Evolutionary conservation across 129 eudicot species (phyloP), one percentile per base, ranked within the genome.

Genomic region (Solidago caesia): DNA sequence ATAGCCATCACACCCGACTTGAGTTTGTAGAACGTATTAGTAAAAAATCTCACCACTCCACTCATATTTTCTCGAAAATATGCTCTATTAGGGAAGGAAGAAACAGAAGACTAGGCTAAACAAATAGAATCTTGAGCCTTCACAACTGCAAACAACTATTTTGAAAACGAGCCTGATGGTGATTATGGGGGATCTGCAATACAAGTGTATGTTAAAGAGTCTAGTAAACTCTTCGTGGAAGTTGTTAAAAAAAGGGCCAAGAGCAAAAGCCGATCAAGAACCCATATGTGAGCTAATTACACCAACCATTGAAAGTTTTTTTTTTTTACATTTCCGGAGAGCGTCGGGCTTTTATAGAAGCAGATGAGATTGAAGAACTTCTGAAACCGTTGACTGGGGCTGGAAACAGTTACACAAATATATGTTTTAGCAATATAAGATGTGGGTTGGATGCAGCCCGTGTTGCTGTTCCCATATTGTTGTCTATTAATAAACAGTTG

Each of bases 111-210:
- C 68, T 82, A 82, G 64, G 89, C 96, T 59, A 59, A 59, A 59
- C 74, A 73, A 55, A 84, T 91, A 6, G 97, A 91, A 45, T 75
- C 80, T 12, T 27, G 72, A 25, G 91, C 97, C 42, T 91, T 86
- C 84, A 73, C 73, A 21, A 55, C 86, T 67, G 91, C 97, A 8
- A 84, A 74, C 72, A 86, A 80, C 67, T 86, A 80, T 61, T 88
- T 77, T 65, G 85, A 66, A 62, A 78, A 88, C 44, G 89, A 91
- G 67, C 88, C 89, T 5, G 94, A 88, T 67, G 89, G 83, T 47
- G 94, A n/a, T n/a, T n/a, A 91, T 72, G 97, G 94, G 67, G 80
- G 81, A 70, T 88, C 88, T 4, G 89, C 93, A 2, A 87, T 87
- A 60, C 87, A 84, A 63, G 61, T 84, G 44, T 91, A 91, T 74